phyloP scores from a whole-genome alignment of 2,329 filamentous ascomycete genomes.

The Colletotrichum filicis region DNA sequence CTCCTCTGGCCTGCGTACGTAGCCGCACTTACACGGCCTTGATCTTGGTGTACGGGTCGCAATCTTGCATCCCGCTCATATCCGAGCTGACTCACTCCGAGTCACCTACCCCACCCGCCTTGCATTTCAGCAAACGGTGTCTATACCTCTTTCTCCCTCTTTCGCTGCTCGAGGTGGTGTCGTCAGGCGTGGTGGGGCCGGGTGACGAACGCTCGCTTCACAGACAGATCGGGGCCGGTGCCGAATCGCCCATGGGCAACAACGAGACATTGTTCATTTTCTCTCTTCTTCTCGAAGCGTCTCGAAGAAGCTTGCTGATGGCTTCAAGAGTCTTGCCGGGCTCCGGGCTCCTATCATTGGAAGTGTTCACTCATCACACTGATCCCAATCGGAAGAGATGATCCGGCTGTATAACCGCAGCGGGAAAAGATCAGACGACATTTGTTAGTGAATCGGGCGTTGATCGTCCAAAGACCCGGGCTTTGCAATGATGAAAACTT shows the following conservation, averaged over 20 bases:
- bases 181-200: conserved; percentile 3
- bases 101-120: not conserved
- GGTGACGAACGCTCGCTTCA: conserved; percentile 6
- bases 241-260: conserved; percentile 7
- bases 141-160: no score
- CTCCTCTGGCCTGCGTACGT: no score
- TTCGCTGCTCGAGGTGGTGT: no score
- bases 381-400: not conserved
- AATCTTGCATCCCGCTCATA: not conserved
- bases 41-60: not conserved
- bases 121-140: not conserved
- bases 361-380: not conserved
- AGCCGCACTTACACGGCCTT: not conserved
- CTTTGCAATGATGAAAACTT: not conserved
- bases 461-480: not conserved
- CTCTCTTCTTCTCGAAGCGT: not conserved
- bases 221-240: not conserved
- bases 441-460: not conserved
- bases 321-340: no score
- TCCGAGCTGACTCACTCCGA: conserved; percentile 4
- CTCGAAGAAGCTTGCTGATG: not conserved
- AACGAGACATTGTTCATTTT: not conserved
- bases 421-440: not conserved
- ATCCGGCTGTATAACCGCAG: no score
- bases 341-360: no score